Evolutionary conservation across 176 grass and related monocot genomes (phyloP), one percentile per base, ranked within the genome.

Genomic region (Zizania latifolia): DNA sequence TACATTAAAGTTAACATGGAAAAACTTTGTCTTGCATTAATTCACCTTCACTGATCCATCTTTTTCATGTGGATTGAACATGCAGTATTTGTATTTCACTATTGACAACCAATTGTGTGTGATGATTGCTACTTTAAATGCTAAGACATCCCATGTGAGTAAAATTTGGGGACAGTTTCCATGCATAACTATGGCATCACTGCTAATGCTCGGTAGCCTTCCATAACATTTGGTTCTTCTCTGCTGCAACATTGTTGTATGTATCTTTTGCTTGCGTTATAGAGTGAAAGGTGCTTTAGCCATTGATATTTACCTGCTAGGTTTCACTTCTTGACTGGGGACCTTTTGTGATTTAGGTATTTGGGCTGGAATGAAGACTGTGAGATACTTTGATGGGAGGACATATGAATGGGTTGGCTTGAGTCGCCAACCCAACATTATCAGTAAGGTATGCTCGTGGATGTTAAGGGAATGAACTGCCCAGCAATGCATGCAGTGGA

Each of bases 381-480:
- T 99, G 63, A 88, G 91, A 57, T 94, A 94, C 79, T 99, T 99
- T 22, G 95, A 99, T 82, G 95, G 90, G 17, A 94, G 90, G 76
- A 99, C 92, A 50, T 99, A 99, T 58, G 86, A 92, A 66, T 99
- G 95, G 95, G 95, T 94, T 78, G 95, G 95, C 36, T 79, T 99
- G 77, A 99, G 95, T 65, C 95, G 86, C 58, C 92, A 99, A 37
- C 95, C 95, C 63, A 99, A 94, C 72, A 94, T 99, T 57, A 94
- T 99, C 44, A 88, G 89, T 81, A 99, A 99, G 92, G 95, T 99
- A 92, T 68, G 78, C 17, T 69, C 24, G 58, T 75, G 11, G 9
- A 78, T 84, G 39, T 24, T 21, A 68, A 62, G 60, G 34, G 15
- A 54, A 68, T 74, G 53, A 62, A n/a, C 34, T 78, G 13, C 14